Evolutionary conservation across 257 asterid species (phyloP).

Genomic region (Primulina eburnea): DNA sequence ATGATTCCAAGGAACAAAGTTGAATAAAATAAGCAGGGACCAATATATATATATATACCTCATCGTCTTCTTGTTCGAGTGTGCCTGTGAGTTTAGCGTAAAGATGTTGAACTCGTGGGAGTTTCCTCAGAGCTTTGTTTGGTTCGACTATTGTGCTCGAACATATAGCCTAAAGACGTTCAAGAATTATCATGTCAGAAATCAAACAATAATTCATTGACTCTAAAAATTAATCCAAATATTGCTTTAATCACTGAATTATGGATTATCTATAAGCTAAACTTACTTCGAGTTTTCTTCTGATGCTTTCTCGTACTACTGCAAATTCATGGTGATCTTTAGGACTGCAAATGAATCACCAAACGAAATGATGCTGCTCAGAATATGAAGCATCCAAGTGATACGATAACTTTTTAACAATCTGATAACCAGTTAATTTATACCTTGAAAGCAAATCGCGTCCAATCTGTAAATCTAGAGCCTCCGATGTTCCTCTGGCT

Average conservation of each 20-base stretch:
- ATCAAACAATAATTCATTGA: background rate
- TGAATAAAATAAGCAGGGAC: too few relatives aligned
- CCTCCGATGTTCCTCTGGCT: conserved; percentile 75
- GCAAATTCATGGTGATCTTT: conserved; percentile 91
- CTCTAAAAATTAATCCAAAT: background rate
- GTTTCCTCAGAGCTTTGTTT: conserved; percentile 77
- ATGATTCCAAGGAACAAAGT: background rate
- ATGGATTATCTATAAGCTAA: background rate
- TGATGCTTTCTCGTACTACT: conserved; percentile 80
- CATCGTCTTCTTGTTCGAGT: conserved; percentile 72
- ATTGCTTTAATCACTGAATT: background rate
- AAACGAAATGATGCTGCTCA: background rate
- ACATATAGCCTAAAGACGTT: conserved; percentile 53
- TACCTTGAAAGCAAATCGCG: conserved; percentile 94
- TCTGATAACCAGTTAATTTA: background rate
- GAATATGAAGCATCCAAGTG: background rate
- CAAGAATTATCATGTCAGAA: conserved; percentile 17
- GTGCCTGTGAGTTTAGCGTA: conserved; percentile 73
- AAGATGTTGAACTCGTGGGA: conserved; percentile 88
- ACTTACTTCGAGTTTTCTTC: conserved; percentile 80
- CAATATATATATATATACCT: conserved; percentile 39
- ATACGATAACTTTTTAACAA: background rate
- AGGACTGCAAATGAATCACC: conserved; percentile 44
- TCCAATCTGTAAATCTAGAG: conserved; percentile 76
- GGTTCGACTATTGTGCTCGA: conserved; percentile 63